These are phyloP conservation scores for Hsuehochloa calcarea DNA, from an alignment of 176 grass and related monocot species.

Conservation along the genomic window DNA sequence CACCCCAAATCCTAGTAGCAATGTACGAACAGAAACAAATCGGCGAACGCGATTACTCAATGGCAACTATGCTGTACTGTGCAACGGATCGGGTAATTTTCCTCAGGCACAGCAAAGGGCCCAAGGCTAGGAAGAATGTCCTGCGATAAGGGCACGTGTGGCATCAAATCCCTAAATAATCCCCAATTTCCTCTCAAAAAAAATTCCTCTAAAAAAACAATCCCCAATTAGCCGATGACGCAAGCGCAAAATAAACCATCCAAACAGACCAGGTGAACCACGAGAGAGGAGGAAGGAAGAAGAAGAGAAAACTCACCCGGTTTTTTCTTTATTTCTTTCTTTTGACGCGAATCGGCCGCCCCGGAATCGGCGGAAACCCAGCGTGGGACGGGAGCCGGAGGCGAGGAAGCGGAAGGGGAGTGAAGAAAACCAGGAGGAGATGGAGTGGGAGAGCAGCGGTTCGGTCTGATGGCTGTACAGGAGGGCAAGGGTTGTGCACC, in stretches of 20 bases:
- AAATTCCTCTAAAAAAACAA: not conserved
- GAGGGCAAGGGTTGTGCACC: not conserved
- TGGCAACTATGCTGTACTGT: not conserved
- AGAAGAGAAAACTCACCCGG: constrained; percentile 32
- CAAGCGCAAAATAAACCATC: not conserved
- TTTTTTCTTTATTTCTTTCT: constrained; percentile 10
- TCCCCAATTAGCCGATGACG: not conserved
- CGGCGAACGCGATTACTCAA: not conserved
- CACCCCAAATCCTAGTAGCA: not conserved
- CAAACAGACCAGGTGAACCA: not conserved
- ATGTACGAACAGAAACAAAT: not conserved
- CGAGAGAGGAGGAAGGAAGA: not conserved
- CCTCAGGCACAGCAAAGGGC: not conserved
- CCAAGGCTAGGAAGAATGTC: too few relatives aligned
- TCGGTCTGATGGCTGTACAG: not conserved
- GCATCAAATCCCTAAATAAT: not conserved
- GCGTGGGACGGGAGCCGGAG: not conserved
- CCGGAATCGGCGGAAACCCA: constrained; percentile 17
- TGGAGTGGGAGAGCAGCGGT: not conserved
- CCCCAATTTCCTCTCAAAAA: not conserved
- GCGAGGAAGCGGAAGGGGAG: not conserved
- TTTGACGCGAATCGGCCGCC: not conserved
- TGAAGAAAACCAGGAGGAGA: constrained; percentile 21
- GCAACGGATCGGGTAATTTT: not conserved
- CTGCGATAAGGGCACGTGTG: not conserved